Conservation (phyloP, 768 basidiomycete species). For the Suillus cothurnatus region DNA sequence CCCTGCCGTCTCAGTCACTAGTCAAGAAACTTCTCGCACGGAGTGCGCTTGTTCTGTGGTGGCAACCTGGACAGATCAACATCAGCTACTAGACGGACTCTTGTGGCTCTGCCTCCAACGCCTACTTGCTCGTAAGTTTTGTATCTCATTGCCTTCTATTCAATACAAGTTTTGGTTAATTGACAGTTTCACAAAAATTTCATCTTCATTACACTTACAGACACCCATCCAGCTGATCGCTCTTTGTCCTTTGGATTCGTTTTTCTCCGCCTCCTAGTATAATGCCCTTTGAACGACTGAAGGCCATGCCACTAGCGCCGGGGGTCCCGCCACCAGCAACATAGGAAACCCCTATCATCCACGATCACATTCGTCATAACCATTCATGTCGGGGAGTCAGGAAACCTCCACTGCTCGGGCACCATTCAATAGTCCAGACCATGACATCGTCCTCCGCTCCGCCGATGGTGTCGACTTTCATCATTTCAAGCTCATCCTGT, state of each 20-base stretch:
- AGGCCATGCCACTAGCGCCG: neutral
- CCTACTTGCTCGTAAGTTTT: neutral
- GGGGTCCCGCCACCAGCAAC: neutral
- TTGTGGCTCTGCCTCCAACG: neutral
- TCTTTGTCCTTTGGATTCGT: too few relatives aligned
- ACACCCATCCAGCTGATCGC: too few relatives aligned
- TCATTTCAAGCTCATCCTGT: slow-evolving; percentile 29
- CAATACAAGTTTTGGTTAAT: neutral
- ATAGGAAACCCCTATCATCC: too few relatives aligned
- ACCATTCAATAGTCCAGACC: slow-evolving; percentile 6
- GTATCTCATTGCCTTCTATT: neutral
- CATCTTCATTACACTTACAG: too few relatives aligned
- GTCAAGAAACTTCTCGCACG: neutral
- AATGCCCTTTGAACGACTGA: too few relatives aligned
- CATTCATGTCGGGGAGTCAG: neutral
- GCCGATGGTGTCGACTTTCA: slow-evolving; percentile 33
- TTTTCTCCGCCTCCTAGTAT: too few relatives aligned
- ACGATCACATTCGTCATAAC: too few relatives aligned
- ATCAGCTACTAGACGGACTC: neutral
- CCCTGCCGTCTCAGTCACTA: neutral
- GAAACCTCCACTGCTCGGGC: slow-evolving; percentile 1
- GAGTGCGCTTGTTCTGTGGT: neutral
- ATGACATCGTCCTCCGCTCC: slow-evolving; percentile 11
- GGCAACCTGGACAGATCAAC: neutral
- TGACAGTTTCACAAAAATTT: neutral